Evolutionary conservation across 495 filamentous ascomycete species (phyloP), one percentile per base, ranked within the genome.

Genomic region (Mytilinidion resinicola): DNA sequence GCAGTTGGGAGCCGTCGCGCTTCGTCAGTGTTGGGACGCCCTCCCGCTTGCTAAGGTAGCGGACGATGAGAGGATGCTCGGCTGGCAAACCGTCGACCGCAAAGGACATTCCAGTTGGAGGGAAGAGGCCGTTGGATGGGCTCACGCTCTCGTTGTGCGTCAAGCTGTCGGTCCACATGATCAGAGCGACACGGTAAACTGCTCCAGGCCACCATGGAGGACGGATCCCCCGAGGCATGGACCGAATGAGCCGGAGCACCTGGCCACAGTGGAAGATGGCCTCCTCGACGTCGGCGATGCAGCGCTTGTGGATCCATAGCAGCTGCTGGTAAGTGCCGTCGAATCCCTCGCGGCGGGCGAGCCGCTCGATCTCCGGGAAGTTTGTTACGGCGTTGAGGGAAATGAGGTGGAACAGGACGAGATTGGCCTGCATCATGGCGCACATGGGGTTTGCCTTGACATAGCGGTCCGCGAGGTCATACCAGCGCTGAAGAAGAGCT

Each of bases 341-440:
- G 51, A 76, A 69, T 38, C 67, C 72, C 41, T 84, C 80, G 30
- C 74, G 69, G 17, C 82, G 74, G 4, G 82, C 81, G 2, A 84
- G 63, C 0, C 76, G 71, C 68, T 87, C 83, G 37, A 85, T 80
- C 56, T 80, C 78, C 7, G 76, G 71, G 61, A 85, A 82, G 67
- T 79, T 78, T 30, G 78, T 78, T 5, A 81, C 71, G 10, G 77
- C 75, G 62, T 85, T 85, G 37, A 87, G 74, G 33, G 74, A 79
- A 56, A 85, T 79, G 33, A 87, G 74, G 59, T 87, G 83, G 68
- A 80, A 85, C 60, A 87, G 77, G 10, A 81, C 76, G n/a, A 85
- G 66, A 64, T 80, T 85, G 52, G 78, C 79, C 51, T 73, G 70
- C 71, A 75, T 75, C 67, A 70, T 68, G 1, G 70, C 39, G 55